Evolutionary conservation across 768 basidiomycete species (phyloP).

Genomic region (Chalciporus chontae): DNA sequence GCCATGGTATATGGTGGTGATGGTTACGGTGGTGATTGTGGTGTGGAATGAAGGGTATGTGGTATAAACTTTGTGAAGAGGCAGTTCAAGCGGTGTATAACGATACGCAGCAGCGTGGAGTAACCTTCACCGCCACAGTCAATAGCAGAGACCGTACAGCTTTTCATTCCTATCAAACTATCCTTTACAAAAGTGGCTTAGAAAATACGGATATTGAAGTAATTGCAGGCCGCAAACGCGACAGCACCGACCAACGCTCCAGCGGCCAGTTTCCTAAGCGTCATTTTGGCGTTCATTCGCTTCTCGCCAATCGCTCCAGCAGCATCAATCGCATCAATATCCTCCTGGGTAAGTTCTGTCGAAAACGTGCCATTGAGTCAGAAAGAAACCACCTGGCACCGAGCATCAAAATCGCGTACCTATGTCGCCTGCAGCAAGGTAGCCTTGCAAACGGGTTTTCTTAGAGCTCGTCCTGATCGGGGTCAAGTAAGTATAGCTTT

Average conservation of each 20-base stretch:
- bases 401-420: conserved; percentile 27
- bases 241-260: conserved; percentile 7
- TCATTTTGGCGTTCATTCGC: conserved; percentile 1
- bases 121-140: too few relatives aligned
- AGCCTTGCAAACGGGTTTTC: conserved; percentile 60
- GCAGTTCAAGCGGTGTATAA: not conserved
- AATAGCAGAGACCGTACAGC: not conserved
- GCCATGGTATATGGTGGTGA: conserved; percentile 19
- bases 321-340: conserved; percentile 53
- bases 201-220: conserved; percentile 7
- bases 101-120: too few relatives aligned
- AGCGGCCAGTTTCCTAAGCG: not conserved
- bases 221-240: conserved; percentile 7
- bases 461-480: conserved; percentile 57
- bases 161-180: not conserved
- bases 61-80: not conserved
- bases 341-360: conserved; percentile 47
- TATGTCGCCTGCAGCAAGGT: conserved; percentile 65
- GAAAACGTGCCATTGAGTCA: not conserved
- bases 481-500: not conserved
- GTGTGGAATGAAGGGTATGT: conserved; percentile 1
- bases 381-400: not conserved
- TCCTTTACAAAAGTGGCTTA: not conserved
- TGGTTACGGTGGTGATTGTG: conserved; percentile 9
- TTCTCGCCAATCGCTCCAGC: conserved; percentile 41